Conservation (phyloP, 2,329 filamentous ascomycete species). For the Annulohypoxylon truncatum region DNA sequence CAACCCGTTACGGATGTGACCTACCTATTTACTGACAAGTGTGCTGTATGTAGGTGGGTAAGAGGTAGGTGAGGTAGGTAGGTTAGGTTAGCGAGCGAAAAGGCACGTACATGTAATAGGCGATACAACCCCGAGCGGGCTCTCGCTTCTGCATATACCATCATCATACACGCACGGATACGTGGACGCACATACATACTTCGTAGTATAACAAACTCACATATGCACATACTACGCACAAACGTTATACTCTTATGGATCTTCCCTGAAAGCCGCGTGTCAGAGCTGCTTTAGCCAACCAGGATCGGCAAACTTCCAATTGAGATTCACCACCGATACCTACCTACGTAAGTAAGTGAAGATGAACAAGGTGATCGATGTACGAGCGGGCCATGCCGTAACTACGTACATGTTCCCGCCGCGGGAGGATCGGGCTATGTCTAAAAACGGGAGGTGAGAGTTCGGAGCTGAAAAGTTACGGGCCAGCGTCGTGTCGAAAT, state of each 20-base stretch:
- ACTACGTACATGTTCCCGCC: constrained; percentile 28
- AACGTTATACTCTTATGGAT: constrained; percentile 11
- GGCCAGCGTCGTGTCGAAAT: constrained; percentile 16
- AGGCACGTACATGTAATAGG: constrained; percentile 6
- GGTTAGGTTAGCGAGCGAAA: not conserved
- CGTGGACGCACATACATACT: constrained; percentile 34
- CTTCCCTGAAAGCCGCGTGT: constrained; percentile 36
- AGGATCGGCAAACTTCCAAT: constrained; percentile 29
- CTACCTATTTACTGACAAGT: constrained; percentile 14
- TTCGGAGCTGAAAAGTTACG: constrained; percentile 35
- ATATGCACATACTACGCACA: not conserved
- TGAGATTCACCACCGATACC: not conserved
- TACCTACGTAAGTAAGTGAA: not conserved
- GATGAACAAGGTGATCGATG: constrained; percentile 16
- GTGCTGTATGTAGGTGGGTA: not conserved
- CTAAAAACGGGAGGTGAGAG: constrained; percentile 35
- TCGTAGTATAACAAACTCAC: constrained; percentile 10
- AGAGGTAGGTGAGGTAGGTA: too few relatives aligned
- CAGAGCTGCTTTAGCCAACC: constrained; percentile 19
- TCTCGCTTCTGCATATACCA: constrained; percentile 23
- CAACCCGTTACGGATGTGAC: constrained; percentile 2
- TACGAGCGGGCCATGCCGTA: constrained; percentile 35
- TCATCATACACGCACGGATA: constrained; percentile 16
- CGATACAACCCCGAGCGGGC: constrained; percentile 30
- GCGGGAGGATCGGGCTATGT: constrained; percentile 40